A percentile compares a stretch with the other conserved stretches of the same genome.
These are phyloP conservation scores for Calonectria ilicicola DNA, from an alignment of 2,329 filamentous ascomycete genomes.

Conservation along the genomic window DNA sequence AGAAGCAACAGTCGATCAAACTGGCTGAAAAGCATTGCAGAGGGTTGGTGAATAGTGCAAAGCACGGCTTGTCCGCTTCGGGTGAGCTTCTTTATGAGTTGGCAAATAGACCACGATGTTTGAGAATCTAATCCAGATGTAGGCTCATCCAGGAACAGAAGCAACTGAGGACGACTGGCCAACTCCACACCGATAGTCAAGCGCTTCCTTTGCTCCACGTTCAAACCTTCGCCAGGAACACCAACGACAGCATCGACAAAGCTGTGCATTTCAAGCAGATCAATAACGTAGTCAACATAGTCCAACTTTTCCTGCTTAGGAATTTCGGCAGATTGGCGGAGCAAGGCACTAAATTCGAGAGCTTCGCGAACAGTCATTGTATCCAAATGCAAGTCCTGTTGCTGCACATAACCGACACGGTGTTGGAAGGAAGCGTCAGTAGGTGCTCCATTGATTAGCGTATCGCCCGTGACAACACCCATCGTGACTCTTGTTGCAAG, in stretches of 20 bases:
- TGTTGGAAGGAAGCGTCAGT: conserved; percentile 88
- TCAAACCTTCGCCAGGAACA: conserved; percentile 87
- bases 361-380: conserved; percentile 91
- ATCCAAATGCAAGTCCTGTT: conserved; percentile 88
- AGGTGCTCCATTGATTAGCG: conserved; percentile 74
- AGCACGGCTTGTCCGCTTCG: conserved; percentile 91
- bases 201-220: conserved; percentile 78
- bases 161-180: conserved; percentile 87
- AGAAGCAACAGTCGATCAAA: conserved; percentile 87
- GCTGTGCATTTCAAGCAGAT: conserved; percentile 88
- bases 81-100: conserved; percentile 89
- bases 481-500: conserved; percentile 88
- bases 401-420: conserved; percentile 91
- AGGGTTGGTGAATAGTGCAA: conserved; percentile 96
- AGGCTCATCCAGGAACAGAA: conserved; percentile 94
- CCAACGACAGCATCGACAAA: conserved; percentile 93
- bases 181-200: conserved; percentile 95
- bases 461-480: conserved; percentile 88
- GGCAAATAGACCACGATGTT: conserved; percentile 91
- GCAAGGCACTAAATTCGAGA: conserved; percentile 84
- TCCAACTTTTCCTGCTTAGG: conserved; percentile 81
- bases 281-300: conserved; percentile 92
- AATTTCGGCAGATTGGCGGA: conserved; percentile 84
- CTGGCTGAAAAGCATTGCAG: conserved; percentile 91
- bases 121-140: conserved; percentile 96